Evolutionary conservation across 495 filamentous ascomycete species (phyloP).

Genomic region (Neurospora pannonica): DNA sequence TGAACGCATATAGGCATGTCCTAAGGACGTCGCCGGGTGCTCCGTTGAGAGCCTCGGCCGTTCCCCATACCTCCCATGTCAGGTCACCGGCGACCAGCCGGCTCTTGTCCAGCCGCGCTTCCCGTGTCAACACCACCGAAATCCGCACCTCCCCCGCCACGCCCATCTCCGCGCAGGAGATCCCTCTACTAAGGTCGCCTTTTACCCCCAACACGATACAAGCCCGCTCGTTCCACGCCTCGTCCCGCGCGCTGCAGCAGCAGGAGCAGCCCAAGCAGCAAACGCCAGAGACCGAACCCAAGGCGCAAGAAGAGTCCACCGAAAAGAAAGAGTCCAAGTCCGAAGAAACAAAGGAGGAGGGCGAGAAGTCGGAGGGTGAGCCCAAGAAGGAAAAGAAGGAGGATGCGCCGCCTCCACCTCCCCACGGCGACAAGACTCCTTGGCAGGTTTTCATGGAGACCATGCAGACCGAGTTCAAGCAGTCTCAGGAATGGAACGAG

Average conservation of each 20-base stretch:
- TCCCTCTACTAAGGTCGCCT: slow-evolving; percentile 32
- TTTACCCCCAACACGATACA: slow-evolving; percentile 31
- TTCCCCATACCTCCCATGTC: slow-evolving; percentile 36
- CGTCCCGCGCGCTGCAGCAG: slow-evolving; percentile 23
- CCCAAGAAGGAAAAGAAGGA: slow-evolving; percentile 54
- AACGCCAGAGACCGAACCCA: slow-evolving; percentile 13
- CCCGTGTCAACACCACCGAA: slow-evolving; percentile 11
- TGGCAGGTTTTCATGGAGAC: slow-evolving; percentile 99
- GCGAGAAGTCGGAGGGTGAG: slow-evolving; percentile 34
- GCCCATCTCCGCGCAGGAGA: slow-evolving; percentile 15
- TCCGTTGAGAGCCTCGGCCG: slow-evolving; percentile 25
- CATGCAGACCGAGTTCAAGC: slow-evolving; percentile 82
- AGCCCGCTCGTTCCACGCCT: slow-evolving; percentile 34
- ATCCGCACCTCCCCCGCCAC: slow-evolving; percentile 15
- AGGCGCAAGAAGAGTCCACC: slow-evolving; percentile 25
- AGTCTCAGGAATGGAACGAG: slow-evolving; percentile 98
- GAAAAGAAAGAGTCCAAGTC: slow-evolving; percentile 23
- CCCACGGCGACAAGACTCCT: slow-evolving; percentile 93
- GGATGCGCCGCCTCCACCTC: slow-evolving; percentile 79
- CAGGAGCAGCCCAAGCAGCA: slow-evolving; percentile 19
- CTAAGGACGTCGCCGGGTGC: slow-evolving; percentile 30
- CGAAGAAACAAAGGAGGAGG: slow-evolving; percentile 38
- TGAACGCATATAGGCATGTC: slow-evolving; percentile 39
- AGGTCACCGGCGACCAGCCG: slow-evolving; percentile 50
- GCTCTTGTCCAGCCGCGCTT: slow-evolving; percentile 36